Conservation (phyloP, 257 asterid species). For the Scutellaria minor region DNA sequence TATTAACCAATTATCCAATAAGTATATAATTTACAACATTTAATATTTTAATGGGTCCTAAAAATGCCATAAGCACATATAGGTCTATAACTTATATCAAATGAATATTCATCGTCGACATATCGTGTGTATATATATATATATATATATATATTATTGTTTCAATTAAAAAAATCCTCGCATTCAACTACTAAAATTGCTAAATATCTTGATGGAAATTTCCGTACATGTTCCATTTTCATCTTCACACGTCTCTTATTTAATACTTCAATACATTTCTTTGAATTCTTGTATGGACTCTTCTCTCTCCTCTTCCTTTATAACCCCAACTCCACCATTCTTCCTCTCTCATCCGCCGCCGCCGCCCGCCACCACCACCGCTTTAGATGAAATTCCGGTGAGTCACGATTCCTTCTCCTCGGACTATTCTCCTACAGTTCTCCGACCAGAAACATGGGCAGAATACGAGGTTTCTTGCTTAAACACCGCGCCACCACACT, state of each 20-base stretch:
- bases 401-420: not conserved
- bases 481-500: conserved; percentile 50
- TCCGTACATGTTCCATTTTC: not conserved
- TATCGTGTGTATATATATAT: no score
- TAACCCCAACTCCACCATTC: not conserved
- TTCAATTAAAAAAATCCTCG: no score
- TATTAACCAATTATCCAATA: no score
- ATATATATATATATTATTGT: no score
- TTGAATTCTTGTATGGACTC: not conserved
- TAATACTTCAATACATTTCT: not conserved
- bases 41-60: no score
- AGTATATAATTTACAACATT: no score
- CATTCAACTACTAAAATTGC: not conserved
- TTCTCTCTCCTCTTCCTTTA: not conserved
- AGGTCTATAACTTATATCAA: no score
- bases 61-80: no score
- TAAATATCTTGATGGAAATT: conserved; percentile 3
- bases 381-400: no score
- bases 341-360: no score
- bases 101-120: no score
- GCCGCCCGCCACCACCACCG: no score
- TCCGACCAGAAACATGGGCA: conserved; percentile 42
- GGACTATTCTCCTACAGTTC: conserved; percentile 40
- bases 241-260: conserved; percentile 2
- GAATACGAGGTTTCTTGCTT: conserved; percentile 57